Base-by-base conservation (phyloP, 2,329 filamentous ascomycete species). In the Exophiala dermatitidis region DNA sequence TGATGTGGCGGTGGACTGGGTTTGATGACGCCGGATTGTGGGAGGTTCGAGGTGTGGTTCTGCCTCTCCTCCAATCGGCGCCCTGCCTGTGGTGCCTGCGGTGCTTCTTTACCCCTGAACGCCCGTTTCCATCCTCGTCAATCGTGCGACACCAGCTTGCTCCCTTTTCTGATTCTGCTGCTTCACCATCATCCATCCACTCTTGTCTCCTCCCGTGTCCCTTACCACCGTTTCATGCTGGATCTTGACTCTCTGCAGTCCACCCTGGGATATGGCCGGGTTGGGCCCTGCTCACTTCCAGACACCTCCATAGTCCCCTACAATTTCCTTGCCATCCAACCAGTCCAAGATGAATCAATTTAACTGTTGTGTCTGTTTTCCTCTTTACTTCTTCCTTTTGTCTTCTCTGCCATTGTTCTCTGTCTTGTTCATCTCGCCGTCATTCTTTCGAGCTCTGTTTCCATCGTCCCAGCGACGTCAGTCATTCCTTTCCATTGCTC, bases 381-480 rank as follows among this genome's bases (percentile, higher is more conserved):
- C 47, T 46, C 45, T 56, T 50, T 29, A 38, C 31, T 26, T 26
- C 26, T 36, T 28, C 32, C 37, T 49, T 43, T 26, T 43, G 28
- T 46, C 26, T 45, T 46, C 37, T 40, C n/a, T 19, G 9, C 7
- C 10, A 37, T 31, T 47, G 30, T 30, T 37, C 36, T 31, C 36
- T 50, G 32, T 53, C 34, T 49, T 46, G 33, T 44, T 41, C 41
- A 50, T 19, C 42, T 54, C 57, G 29, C 51, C 47, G 53, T 57
- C 57, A 44, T 46, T 59, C 57, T 48, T 57, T 54, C 48, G 44
- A 38, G 19, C 19, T 29, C 48, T n/a, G 36, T 31, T 44, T 46
- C 46, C 48, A 32, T 48, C 57, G 57, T 59, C 57, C 57, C 46
- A 59, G 57, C 52, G 57, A 59, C 57, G 57, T 52, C 57, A 58